phyloP scores from a whole-genome alignment of 768 basidiomycete genomes.

The Mycena vulgaris region DNA sequence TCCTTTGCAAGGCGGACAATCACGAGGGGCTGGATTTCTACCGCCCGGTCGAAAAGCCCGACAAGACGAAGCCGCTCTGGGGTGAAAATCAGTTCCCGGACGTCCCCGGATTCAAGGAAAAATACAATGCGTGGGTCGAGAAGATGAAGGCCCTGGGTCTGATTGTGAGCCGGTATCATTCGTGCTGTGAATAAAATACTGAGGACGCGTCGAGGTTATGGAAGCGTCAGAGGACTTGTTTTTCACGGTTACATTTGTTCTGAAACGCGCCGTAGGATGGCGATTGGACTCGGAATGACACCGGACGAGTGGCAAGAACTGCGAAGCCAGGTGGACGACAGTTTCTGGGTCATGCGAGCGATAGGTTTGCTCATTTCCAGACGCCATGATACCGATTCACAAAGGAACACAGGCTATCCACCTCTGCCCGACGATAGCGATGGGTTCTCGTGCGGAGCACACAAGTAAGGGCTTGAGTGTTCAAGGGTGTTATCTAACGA shows the following conservation, averaged over 20 bases:
- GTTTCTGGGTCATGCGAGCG: conserved; percentile 92
- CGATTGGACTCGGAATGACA: conserved; percentile 82
- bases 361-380: conserved; percentile 66
- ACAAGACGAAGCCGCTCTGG: conserved; percentile 81
- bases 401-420: conserved; percentile 76
- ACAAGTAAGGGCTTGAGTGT: conserved; percentile 69
- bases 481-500: conserved; percentile 23
- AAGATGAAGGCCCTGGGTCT: conserved; percentile 90
- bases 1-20: conserved; percentile 70
- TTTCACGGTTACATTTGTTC: background rate
- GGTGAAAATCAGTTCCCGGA: conserved; percentile 92
- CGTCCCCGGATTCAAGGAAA: conserved; percentile 69
- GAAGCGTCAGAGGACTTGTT: conserved; percentile 75
- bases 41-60: conserved; percentile 76
- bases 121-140: conserved; percentile 81
- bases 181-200: background rate
- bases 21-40: conserved; percentile 92
- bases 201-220: conserved; percentile 67
- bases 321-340: conserved; percentile 80
- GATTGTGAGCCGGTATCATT: conserved; percentile 49
- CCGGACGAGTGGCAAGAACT: conserved; percentile 79
- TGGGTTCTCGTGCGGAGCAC: conserved; percentile 92
- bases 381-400: background rate
- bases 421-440: conserved; percentile 85
- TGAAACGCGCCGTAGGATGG: conserved; percentile 70